Evolutionary conservation across 1,284 basidiomycete species (phyloP), one percentile per base, ranked within the genome.

Genomic region (Porphyrellus sp.): DNA sequence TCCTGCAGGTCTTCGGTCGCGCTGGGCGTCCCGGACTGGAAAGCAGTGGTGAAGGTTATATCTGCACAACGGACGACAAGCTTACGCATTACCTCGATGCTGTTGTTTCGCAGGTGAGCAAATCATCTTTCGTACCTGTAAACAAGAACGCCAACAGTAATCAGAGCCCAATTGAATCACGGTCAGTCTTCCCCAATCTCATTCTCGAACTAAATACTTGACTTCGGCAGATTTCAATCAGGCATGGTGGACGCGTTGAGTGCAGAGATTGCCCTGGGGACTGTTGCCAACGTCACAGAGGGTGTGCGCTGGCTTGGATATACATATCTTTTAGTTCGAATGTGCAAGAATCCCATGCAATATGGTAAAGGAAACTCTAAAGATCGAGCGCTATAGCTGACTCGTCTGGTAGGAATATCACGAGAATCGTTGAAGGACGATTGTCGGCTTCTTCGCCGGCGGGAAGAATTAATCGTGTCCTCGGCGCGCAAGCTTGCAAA

Each of bases 1-100:
- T 99, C 5, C 74, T 99, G 5, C 97, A 95, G 72, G 93, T 99
- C 39, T 98, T 99, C 63, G 97, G 97, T 65, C 86, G 97, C 69
- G 97, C 96, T 52, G 97, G 97, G 65, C 87, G 97, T 53, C 97
- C 97, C 1, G 97, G 97, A 15, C 81, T 98, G 58, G 97, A 99
- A 71, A 86, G 83, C 15, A 94, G 93, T 57, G 97, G 97, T 68
- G 94, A 96, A 59, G 96, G 97, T 5, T 99, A 92, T 70, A 98
- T 99, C 59, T 96, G 93, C 60, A 99, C 97, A 0, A 86, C 89
- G 0, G 84, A 89, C 33, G 97, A 99, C 64, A 98, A 96, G 70
- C 79, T 99, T 13, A 77, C 84, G 5, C 94, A 99, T 71, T 99
- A 99, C 64, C 80, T 98, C 28, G 84, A 94, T 61, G 85, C 89